Evolutionary conservation across 768 basidiomycete genomes (phyloP), one percentile per base, ranked within the genome.

Genomic region (Lactarius psammicola): DNA sequence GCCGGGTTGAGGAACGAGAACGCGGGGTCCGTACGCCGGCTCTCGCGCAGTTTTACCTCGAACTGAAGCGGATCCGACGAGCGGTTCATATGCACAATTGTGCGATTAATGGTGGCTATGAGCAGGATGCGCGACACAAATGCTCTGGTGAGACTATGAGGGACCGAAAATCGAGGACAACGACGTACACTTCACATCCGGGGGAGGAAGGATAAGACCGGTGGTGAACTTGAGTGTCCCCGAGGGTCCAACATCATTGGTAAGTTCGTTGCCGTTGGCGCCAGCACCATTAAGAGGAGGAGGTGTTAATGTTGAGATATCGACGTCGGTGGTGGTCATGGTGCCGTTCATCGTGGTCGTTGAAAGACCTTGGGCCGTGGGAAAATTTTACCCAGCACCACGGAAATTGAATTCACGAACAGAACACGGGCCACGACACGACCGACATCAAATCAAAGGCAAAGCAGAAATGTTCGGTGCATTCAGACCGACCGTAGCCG

Each of bases 1-100:
- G 86, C 86, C 68, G 93, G 89, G 80, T 96, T 96, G 76, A 99
- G 85, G 82, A 99, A 99, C 64, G 96, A 94, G 83, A 98, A 99
- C 79, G 97, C 96, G 64, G 95, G 94, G 81, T 98, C 96, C 70
- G 87, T 85, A 78, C 94, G 92, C 78, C 95, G 95, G 72, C 92
- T 90, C 79, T 98, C 95, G 72, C 95, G 87, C 76, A 99, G 94
- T 79, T 96, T 95, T 75, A 95, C 93, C 79, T 98, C 96, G 74
- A 99, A 95, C 71, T 90, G 87, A 11, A 87, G 85, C 8, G 95
- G 94, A 72, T 97, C 92, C 31, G 90, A 90, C n/a, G 95, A 96
- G 69, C 92, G 89, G 40, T 95, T 93, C 67, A 98, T 91, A 66
- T 90, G 94, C 15, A 83, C 77, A 4, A 97, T 95, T 17, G 97